Base-by-base conservation (phyloP, 2,329 filamentous ascomycete species). In the Aaosphaeria pasadenensis region DNA sequence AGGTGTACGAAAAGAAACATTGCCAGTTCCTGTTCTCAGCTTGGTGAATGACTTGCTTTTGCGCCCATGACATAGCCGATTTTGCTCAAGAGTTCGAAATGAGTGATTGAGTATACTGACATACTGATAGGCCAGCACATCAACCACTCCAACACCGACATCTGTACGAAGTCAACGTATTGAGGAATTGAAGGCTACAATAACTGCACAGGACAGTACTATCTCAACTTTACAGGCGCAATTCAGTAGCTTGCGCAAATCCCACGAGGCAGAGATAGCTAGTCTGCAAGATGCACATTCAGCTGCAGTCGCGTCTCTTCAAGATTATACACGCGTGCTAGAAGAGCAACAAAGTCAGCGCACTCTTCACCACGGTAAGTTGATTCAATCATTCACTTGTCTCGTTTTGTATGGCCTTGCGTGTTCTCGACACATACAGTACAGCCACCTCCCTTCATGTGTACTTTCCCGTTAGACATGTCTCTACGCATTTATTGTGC, bases 231-330 rank as follows among this genome's bases (percentile, higher is more conserved):
- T 71, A 3, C 62, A 64, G 51, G 55, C 61, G 2, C 70, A 73
- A 42, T 69, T 74, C 40, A 50, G 57, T 7, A 60, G 54, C 44
- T 53, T 75, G 46, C 63, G 64, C 41, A 56, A 54, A 28, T 67
- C 71, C 9, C 71, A 75, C 48, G 71, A 75, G 48, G 60, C 67
- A 4, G 69, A 74, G 45, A 49, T 72, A 17, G 51, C 52, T 11
- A 70, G 60, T 44, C 55, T 75, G 36, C 58, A 56, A 44, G 64
- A 69, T 36, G 56, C 70, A n/a, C 72, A 75, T 53, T 58, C 60
- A 11, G 63, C 62, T 30, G 73, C 74, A 57, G 46, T 75, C 7
- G 61, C 63, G n/a, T 69, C 70, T 6, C 50, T 73, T 32, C 64
- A 58, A 28, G 60, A 68, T 24, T 71, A 75, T 52, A 61, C 70